These are phyloP conservation scores for Solanum appendiculatum DNA, from an alignment of 257 asterid species.

Conservation along the genomic window DNA sequence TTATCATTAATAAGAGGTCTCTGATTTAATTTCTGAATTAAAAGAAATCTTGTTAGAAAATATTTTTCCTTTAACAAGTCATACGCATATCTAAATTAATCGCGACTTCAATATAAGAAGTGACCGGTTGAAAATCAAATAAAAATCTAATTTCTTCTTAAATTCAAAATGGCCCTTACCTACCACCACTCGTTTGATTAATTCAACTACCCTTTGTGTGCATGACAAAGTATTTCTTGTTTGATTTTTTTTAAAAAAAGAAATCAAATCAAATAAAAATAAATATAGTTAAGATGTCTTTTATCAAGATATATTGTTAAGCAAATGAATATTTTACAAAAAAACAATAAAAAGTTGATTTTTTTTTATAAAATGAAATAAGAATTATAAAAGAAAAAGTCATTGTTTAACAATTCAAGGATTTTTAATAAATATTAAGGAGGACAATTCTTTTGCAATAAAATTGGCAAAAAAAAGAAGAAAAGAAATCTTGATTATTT, in stretches of 20 bases:
- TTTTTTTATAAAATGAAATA: neutral
- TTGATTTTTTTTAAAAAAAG: neutral
- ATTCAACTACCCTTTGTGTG: neutral
- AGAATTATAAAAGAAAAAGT: neutral
- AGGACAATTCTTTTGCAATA: neutral
- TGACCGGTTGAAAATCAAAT: neutral
- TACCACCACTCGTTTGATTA: neutral
- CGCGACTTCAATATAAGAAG: neutral
- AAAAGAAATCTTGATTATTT: neutral
- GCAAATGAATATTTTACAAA: neutral
- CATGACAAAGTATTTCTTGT: neutral
- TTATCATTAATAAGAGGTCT: neutral
- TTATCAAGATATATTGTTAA: neutral
- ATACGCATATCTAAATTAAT: neutral
- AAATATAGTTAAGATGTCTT: neutral
- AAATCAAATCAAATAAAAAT: neutral
- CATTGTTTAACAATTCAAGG: neutral
- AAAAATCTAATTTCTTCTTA: neutral
- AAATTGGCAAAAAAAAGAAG: neutral
- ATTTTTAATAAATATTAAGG: neutral
- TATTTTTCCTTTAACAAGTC: neutral
- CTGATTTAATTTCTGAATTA: accelerated
- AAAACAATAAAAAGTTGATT: neutral
- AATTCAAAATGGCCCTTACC: neutral
- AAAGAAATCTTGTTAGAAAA: neutral